Evolutionary conservation across 1,284 basidiomycete species (phyloP).

Genomic region (Cryptococcus sp.): DNA sequence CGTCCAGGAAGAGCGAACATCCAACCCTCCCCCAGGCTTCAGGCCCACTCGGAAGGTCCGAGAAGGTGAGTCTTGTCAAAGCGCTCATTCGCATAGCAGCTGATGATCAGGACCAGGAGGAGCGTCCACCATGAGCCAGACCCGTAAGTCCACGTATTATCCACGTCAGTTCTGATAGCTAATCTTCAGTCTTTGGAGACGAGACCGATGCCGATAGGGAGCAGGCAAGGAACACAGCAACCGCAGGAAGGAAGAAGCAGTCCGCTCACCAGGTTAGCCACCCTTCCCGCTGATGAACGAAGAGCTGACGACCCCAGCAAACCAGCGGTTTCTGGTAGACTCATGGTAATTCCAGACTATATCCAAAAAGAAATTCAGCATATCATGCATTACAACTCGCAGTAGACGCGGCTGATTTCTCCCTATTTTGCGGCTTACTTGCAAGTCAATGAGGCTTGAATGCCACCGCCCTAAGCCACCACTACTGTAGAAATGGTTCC

Average conservation of each 20-base stretch:
- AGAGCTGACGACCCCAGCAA: background rate
- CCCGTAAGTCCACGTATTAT: slow-evolving; percentile 20
- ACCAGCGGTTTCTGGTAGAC: background rate
- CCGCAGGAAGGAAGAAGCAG: slow-evolving; percentile 29
- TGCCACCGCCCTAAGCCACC: background rate
- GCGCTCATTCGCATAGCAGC: background rate
- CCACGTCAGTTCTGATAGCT: background rate
- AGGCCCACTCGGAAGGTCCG: slow-evolving; percentile 45
- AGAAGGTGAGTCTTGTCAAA: slow-evolving; percentile 30
- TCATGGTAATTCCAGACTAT: background rate
- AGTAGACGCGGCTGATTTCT: background rate
- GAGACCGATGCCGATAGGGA: slow-evolving; percentile 36
- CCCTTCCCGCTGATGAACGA: too few relatives aligned
- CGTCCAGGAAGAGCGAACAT: slow-evolving; percentile 4
- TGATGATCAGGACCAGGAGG: slow-evolving; percentile 41
- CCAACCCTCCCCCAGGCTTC: slow-evolving; percentile 40
- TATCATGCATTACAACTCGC: background rate
- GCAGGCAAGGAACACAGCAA: slow-evolving; percentile 13
- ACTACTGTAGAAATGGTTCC: background rate
- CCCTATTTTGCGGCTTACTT: background rate
- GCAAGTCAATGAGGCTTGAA: background rate
- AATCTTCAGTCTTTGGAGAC: slow-evolving; percentile 38
- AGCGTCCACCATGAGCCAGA: slow-evolving; percentile 35
- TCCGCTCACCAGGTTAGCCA: background rate
- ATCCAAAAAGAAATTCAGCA: background rate